Evolutionary conservation across 169 alveolate species (phyloP).

Genomic region (Eimeria falciformis): DNA sequence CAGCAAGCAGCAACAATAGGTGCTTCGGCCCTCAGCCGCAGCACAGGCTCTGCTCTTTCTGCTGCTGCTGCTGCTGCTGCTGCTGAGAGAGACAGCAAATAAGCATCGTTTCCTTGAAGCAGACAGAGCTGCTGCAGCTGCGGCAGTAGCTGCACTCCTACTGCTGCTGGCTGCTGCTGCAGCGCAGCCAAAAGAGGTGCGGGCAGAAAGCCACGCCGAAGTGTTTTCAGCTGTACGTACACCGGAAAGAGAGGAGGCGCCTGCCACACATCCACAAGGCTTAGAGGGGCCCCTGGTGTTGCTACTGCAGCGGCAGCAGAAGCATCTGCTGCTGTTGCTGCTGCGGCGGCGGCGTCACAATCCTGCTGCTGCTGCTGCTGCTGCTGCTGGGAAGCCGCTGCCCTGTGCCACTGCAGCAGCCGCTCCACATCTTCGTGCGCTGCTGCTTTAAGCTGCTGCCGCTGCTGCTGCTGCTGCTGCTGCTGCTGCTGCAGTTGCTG

Average conservation of each 20-base stretch:
- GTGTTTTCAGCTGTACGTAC: conserved; percentile 54
- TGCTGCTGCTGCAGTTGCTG: conserved; percentile 33
- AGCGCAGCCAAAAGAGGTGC: conserved; percentile 50
- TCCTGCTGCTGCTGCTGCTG: not conserved
- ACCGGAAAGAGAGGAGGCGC: conserved; percentile 55
- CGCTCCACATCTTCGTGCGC: conserved; percentile 47
- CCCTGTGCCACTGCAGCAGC: conserved; percentile 49
- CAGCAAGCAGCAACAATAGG: conserved; percentile 69
- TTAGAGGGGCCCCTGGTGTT: conserved; percentile 59
- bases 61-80: conserved; percentile 59
- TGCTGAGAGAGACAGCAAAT: conserved; percentile 61
- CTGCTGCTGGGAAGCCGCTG: conserved; percentile 41
- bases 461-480: conserved; percentile 45
- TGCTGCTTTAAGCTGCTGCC: conserved; percentile 28
- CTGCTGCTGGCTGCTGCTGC: conserved; percentile 65
- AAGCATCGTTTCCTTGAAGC: conserved; percentile 46
- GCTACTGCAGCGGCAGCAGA: conserved; percentile 33
- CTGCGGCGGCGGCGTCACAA: not conserved
- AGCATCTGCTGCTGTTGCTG: conserved; percentile 25
- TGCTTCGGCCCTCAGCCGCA: conserved; percentile 21
- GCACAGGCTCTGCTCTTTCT: conserved; percentile 12
- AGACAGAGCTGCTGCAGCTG: conserved; percentile 68
- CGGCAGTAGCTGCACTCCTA: conserved; percentile 67
- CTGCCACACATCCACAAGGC: conserved; percentile 64
- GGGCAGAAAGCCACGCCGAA: conserved; percentile 28